Conservation (phyloP, 352 stramenopile genomes). For the Pythium guiyangense region DNA sequence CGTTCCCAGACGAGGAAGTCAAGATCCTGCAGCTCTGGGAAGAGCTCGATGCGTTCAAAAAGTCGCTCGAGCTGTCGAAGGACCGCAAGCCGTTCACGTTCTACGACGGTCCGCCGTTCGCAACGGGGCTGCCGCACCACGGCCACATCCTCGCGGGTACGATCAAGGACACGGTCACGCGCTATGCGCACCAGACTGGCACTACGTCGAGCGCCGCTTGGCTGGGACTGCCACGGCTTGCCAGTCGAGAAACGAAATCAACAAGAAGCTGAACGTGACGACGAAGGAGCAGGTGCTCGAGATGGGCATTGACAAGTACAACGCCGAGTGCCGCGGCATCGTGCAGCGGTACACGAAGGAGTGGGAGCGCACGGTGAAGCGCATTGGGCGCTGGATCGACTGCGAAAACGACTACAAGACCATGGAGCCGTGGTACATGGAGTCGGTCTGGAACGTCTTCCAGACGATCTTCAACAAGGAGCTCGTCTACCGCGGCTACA, state of each 20-base stretch:
- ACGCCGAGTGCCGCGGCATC: conserved; percentile 96
- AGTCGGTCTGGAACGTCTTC: conserved; percentile 99
- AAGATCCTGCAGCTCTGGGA: conserved; percentile 81
- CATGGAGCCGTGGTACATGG: conserved; percentile 99
- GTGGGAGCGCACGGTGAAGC: conserved; percentile 97
- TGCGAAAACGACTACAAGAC: conserved; percentile 99
- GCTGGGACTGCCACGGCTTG: conserved; percentile 99
- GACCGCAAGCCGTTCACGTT: conserved; percentile 97
- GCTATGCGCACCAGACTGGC: conserved; percentile 98
- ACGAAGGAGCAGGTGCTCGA: conserved; percentile 96
- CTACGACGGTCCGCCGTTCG: conserved; percentile 99
- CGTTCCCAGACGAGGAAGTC: conserved; percentile 79
- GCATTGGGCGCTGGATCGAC: conserved; percentile 99
- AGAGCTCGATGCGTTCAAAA: conserved; percentile 88
- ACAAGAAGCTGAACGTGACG: conserved; percentile 98
- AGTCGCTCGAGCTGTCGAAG: conserved; percentile 90
- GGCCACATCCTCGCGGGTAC: conserved; percentile 98
- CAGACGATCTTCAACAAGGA: conserved; percentile 97
- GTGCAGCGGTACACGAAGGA: conserved; percentile 98
- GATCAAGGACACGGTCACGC: conserved; percentile 99
- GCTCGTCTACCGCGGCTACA: conserved; percentile 99
- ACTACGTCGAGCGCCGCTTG: conserved; percentile 96
- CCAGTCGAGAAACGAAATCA: conserved; percentile 99
- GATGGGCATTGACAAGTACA: conserved; percentile 99
- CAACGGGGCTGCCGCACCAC: conserved; percentile 98